Percentiles rank a stretch among this genome's conserved stretches.
Evolutionary conservation across 345 rosid genomes (phyloP).

Genomic region (Linum lewisii): DNA sequence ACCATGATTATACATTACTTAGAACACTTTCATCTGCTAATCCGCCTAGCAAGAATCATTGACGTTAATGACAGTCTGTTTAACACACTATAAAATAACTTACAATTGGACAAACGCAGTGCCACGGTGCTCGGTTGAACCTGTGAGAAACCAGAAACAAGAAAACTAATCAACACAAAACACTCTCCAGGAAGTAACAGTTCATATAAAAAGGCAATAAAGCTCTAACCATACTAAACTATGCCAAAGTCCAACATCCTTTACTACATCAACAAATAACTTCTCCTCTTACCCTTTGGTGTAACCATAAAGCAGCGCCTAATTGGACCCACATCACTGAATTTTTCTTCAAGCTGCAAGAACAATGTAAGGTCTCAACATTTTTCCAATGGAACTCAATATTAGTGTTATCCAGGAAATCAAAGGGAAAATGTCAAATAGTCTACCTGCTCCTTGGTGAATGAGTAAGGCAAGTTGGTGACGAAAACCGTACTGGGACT

Average conservation of each 20-base stretch:
- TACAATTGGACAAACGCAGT: conserved; percentile 74
- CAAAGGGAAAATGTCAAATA: neutral
- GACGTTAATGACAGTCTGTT: neutral
- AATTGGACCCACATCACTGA: conserved; percentile 88
- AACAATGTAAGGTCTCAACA: neutral
- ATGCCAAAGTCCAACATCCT: neutral
- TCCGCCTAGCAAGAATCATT: too few species aligned
- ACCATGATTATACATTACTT: neutral
- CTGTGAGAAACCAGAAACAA: conserved; percentile 24
- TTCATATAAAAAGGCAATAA: neutral
- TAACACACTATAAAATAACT: conserved; percentile 18
- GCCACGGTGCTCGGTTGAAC: conserved; percentile 75
- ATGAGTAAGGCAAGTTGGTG: conserved; percentile 72
- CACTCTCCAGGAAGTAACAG: neutral
- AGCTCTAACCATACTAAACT: neutral
- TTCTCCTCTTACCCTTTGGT: conserved; percentile 40
- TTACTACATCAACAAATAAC: neutral
- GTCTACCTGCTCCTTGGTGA: conserved; percentile 69
- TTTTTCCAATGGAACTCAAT: neutral
- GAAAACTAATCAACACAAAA: conserved; percentile 4
- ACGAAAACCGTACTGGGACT: conserved; percentile 67
- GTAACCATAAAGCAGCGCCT: conserved; percentile 86
- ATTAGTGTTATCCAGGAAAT: conserved; percentile 1
- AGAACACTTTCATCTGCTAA: neutral
- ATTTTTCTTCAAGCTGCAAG: conserved; percentile 72